Conservation (phyloP, 2,329 filamentous ascomycete species). For the Diaporthe sp. region DNA sequence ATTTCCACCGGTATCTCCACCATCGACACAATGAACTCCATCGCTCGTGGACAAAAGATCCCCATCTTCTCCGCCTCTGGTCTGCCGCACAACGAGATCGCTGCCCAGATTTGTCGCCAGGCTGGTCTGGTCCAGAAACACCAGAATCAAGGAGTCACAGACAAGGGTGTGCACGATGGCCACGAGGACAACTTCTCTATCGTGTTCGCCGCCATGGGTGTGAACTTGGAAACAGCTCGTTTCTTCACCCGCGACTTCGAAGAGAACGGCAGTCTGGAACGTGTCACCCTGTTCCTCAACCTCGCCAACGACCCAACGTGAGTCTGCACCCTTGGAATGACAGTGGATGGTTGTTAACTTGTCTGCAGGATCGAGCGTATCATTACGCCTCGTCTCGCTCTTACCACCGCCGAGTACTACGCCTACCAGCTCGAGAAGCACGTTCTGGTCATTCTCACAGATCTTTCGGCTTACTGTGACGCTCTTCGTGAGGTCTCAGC, state of each 20-base stretch:
- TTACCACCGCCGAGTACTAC: slow-evolving; percentile 99
- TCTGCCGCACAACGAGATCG: slow-evolving; percentile 99
- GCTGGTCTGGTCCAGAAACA: slow-evolving; percentile 87
- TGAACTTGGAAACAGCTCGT: slow-evolving; percentile 97
- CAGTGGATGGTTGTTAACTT: slow-evolving; percentile 31
- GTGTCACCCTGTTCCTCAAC: slow-evolving; percentile 97
- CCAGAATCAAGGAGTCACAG: slow-evolving; percentile 75
- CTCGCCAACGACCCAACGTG: slow-evolving; percentile 98
- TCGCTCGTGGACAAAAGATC: slow-evolving; percentile 99
- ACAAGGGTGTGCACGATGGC: slow-evolving; percentile 94
- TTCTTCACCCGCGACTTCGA: slow-evolving; percentile 99
- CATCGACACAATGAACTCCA: slow-evolving; percentile 98
- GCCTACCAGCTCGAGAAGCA: slow-evolving; percentile 99
- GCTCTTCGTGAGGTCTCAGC: slow-evolving; percentile 98
- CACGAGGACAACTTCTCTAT: slow-evolving; percentile 99
- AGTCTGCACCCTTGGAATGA: slow-evolving; percentile 47
- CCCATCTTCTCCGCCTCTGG: slow-evolving; percentile 98
- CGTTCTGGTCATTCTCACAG: slow-evolving; percentile 97
- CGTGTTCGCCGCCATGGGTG: slow-evolving; percentile 99
- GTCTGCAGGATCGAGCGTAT: slow-evolving; percentile 91
- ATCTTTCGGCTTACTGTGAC: slow-evolving; percentile 98
- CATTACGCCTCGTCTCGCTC: slow-evolving; percentile 96
- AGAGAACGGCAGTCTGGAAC: slow-evolving; percentile 98
- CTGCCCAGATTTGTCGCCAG: slow-evolving; percentile 98
- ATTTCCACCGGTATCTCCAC: slow-evolving; percentile 99